These are phyloP conservation scores for Takashimella tepidaria DNA, from an alignment of 1,284 basidiomycete species.

Conservation along the genomic window DNA sequence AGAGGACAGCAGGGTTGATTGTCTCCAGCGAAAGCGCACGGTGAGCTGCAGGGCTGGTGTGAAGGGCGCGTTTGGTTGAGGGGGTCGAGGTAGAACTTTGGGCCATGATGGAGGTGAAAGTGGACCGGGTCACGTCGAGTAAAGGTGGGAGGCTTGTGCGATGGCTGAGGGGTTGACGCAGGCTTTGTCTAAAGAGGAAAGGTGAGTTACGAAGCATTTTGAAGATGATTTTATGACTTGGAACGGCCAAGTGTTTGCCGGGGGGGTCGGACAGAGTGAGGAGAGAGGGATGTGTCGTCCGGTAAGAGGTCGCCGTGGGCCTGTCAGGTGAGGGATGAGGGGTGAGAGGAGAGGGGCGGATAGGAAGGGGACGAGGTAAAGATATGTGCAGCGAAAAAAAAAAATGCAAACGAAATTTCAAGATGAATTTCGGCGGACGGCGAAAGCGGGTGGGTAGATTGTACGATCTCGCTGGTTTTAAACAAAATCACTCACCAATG, in stretches of 20 bases:
- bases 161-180: not conserved
- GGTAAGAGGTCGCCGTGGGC: too few species aligned
- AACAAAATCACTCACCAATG: too few species aligned
- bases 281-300: too few species aligned
- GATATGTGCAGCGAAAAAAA: too few species aligned
- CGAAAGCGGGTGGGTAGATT: too few species aligned
- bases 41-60: slow-evolving; percentile 8
- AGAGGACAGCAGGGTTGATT: slow-evolving; percentile 73
- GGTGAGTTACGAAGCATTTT: not conserved
- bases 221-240: not conserved
- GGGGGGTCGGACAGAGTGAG: too few species aligned
- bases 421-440: too few species aligned
- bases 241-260: not conserved
- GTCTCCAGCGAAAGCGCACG: slow-evolving; percentile 37
- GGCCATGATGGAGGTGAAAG: not conserved
- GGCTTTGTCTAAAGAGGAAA: not conserved
- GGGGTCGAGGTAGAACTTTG: slow-evolving; percentile 1
- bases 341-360: too few species aligned
- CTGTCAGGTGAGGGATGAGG: too few species aligned
- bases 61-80: slow-evolving; percentile 7
- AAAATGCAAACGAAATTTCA: too few species aligned
- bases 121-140: not conserved
- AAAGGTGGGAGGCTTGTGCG: not conserved
- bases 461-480: too few species aligned
- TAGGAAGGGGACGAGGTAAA: too few species aligned